Evolutionary conservation across 805 yeast genomes (phyloP), one percentile per base, ranked within the genome.

Genomic region (Candida wancherniae): DNA sequence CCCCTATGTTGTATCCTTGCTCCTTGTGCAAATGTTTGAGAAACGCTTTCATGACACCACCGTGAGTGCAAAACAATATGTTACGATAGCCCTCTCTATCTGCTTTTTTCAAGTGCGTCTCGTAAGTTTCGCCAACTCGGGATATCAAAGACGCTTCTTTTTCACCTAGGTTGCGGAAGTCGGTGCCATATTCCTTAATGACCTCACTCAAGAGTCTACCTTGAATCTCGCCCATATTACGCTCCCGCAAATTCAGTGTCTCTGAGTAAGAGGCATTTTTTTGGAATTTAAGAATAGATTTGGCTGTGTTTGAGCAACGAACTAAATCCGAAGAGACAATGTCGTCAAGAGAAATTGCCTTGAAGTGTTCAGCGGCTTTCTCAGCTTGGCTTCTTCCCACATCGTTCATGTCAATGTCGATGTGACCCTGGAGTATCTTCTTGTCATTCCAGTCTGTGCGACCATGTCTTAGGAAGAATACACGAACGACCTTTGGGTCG

Each of bases 401-500:
- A 0, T 58, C 69, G 48, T 84, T 84, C 33, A 86, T 50, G 12
- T 74, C 69, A 4, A 77, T 73, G 49, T 85, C 80, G 26, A 64
- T 47, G 49, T 85, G 95, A 1, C 95, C 95, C 55, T 85, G 95
- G 22, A 85, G 55, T 28, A 81, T 80, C 55, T 76, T 80, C 31
- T 69, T 51, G 22, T 68, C 66, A 50, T 85, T 85, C 55, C 80
- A 78, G 34, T 77, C 77, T 0, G 95, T 85, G 52, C 82, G 92
- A 1, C 95, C 95, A 47, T 85, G 95, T 47, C 95, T 73, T 4
- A 85, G 73, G 4, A 84, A 53, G 42, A 80, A 79, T 3, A 83
- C 46, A 15, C 83, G 60, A 2, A 74, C 51, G 6, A 55, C 43
- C 4, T 52, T 40, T 3, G 55, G 46, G 40, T 68, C 66, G 2